These are phyloP conservation scores for Kluyveromyces sp. DNA, from an alignment of 1,139 yeast species.

Conservation along the genomic window DNA sequence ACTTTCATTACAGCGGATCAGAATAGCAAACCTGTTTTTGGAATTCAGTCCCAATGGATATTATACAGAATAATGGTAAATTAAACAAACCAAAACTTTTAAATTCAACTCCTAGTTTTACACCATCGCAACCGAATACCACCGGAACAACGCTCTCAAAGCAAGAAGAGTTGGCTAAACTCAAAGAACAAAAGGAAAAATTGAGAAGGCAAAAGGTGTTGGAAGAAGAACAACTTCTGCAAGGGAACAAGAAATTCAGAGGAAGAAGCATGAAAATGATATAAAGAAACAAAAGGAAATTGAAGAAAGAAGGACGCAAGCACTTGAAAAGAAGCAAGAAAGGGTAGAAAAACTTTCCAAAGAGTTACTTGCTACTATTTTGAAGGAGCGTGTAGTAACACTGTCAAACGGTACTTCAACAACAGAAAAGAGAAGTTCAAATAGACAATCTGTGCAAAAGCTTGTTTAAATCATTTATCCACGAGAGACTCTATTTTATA, in stretches of 20 bases:
- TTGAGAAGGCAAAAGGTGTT: not conserved
- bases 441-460: constrained; percentile 37
- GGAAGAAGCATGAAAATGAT: not conserved
- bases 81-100: too few relatives aligned
- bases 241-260: not conserved
- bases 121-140: not conserved
- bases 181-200: not conserved
- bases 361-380: not conserved
- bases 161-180: not conserved
- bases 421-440: constrained; percentile 28
- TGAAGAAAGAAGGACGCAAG: not conserved
- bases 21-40: too few relatives aligned
- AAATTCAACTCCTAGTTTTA: too few relatives aligned
- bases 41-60: too few relatives aligned
- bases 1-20: too few relatives aligned
- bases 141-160: not conserved
- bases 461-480: constrained; percentile 51
- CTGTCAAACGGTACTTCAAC: not conserved
- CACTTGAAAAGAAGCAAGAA: not conserved
- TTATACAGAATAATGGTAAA: too few relatives aligned
- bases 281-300: not conserved
- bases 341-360: not conserved
- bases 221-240: not conserved
- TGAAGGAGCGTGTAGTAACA: not conserved
- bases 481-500: constrained; percentile 43